Percentiles rank a stretch among this genome's conserved stretches.
phyloP scores from a whole-genome alignment of 2,329 filamentous ascomycete species.

The Aspergillus sp. region DNA sequence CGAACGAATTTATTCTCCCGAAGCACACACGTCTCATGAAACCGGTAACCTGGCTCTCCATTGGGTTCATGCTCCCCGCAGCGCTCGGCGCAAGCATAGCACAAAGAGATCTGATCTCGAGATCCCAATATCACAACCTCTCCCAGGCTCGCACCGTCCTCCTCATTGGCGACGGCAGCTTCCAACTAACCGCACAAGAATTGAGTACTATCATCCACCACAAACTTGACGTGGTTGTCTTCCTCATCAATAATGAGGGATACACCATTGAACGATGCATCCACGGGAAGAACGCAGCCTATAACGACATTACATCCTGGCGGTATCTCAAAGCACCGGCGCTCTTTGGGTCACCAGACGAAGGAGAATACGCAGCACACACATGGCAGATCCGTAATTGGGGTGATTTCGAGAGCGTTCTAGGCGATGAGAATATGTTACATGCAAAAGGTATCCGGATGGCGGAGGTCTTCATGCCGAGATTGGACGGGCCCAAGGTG shows the following conservation, averaged over 20 bases:
- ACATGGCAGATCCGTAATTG: constrained; percentile 38
- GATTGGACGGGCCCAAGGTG: constrained; percentile 28
- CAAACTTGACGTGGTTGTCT: constrained; percentile 41
- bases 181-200: constrained; percentile 60
- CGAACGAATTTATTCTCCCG: constrained; percentile 45
- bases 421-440: constrained; percentile 29
- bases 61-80: constrained; percentile 54
- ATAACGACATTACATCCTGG: constrained; percentile 51
- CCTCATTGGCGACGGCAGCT: constrained; percentile 56
- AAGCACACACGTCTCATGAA: constrained; percentile 42
- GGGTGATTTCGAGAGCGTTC: constrained; percentile 38
- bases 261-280: constrained; percentile 54
- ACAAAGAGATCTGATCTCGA: constrained; percentile 18
- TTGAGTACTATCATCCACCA: constrained; percentile 55
- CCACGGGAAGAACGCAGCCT: constrained; percentile 45
- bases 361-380: constrained; percentile 28
- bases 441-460: constrained; percentile 34
- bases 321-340: constrained; percentile 42
- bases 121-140: constrained; percentile 9
- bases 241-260: constrained; percentile 53
- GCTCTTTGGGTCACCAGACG: constrained; percentile 40
- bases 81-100: constrained; percentile 51
- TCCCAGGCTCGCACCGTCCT: constrained; percentile 43
- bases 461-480: constrained; percentile 36
- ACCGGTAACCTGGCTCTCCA: constrained; percentile 51